Conservation (phyloP, 352 stramenopile species). For the Phytophthora meadii region DNA sequence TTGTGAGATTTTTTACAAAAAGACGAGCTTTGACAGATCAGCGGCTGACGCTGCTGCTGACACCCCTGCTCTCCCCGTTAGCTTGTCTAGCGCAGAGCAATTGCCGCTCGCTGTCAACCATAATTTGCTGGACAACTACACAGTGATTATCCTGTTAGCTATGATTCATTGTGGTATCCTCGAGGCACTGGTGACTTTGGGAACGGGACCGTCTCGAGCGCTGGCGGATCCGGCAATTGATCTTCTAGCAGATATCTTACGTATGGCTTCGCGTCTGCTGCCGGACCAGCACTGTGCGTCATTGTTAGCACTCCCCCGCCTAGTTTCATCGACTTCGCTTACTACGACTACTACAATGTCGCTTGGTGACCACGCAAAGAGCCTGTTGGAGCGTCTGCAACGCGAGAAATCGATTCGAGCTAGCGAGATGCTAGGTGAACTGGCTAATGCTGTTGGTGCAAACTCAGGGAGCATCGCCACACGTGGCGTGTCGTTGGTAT, state of each 20-base stretch:
- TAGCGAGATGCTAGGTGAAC: conserved; percentile 85
- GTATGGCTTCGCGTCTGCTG: conserved; percentile 83
- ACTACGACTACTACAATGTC: conserved; percentile 76
- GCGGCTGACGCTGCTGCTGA: conserved; percentile 44
- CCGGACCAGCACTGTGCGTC: conserved; percentile 86
- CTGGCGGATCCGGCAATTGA: conserved; percentile 88
- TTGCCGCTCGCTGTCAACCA: conserved; percentile 69
- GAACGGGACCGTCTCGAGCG: conserved; percentile 70
- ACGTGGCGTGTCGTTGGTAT: conserved; percentile 77
- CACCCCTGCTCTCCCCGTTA: conserved; percentile 69
- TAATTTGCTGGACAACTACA: conserved; percentile 91
- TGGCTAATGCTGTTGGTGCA: conserved; percentile 79
- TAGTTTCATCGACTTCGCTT: conserved; percentile 83
- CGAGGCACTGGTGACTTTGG: conserved; percentile 84
- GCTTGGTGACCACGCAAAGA: conserved; percentile 75
- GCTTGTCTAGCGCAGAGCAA: conserved; percentile 69
- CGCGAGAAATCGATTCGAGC: conserved; percentile 88
- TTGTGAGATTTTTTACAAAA: conserved; percentile 92
- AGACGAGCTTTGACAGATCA: conserved; percentile 81
- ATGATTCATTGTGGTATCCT: conserved; percentile 90
- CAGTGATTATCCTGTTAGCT: conserved; percentile 81
- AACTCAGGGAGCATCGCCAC: conserved; percentile 78
- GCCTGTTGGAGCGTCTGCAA: conserved; percentile 73
- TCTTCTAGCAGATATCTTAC: conserved; percentile 81
- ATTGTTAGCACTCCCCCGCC: conserved; percentile 75